Evolutionary conservation across 441 rosid genomes (phyloP), one percentile per base, ranked within the genome.

Genomic region (Biscutella laevigata): DNA sequence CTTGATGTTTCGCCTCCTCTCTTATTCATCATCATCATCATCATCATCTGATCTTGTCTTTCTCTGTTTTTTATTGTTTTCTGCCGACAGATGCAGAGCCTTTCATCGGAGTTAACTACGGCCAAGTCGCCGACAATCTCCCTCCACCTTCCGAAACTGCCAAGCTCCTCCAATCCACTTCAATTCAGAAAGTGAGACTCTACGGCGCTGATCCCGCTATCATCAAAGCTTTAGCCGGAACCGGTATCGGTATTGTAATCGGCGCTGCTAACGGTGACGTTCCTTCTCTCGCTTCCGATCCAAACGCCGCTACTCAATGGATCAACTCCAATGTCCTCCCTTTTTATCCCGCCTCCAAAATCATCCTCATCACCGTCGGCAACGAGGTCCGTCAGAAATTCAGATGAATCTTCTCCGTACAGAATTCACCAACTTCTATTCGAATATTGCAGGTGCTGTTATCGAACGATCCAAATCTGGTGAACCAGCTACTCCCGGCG

Each of bases 91-190:
- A 68, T 14, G 67, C 83, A n/a, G 76, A 92, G 66, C 62, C 96
- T 1, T 92, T 83, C 57, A 59, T 92, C 24, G 96, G 96, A 26
- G 81, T 84, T 19, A 92, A 88, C 75, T 92, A 92, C 46, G 98
- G 98, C 4, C 82, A 82, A 64, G 66, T 88, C 17, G 91, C 98
- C n/a, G 77, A 88, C 57, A 91, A 91, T 60, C 79, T 86, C n/a
- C 96, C 96, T 46, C 79, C 94, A 7, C 95, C 98, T 11, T 42
- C 67, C 0, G 77, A 82, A 53, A 80, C 94, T 20, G 94, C 81
- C 2, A 83, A 77, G 76, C 91, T 92, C 43, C 83, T 92, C 7
- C 71, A 74, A 22, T 70, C 98, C 1, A 88, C 96, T 2, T 36
- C 84, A 1, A 71, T 88, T 39, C 76, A 82, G 51, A 82, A 88